Evolutionary conservation across 1,284 basidiomycete species (phyloP), one percentile per base, ranked within the genome.

Genomic region (Boletus chippewaensis): DNA sequence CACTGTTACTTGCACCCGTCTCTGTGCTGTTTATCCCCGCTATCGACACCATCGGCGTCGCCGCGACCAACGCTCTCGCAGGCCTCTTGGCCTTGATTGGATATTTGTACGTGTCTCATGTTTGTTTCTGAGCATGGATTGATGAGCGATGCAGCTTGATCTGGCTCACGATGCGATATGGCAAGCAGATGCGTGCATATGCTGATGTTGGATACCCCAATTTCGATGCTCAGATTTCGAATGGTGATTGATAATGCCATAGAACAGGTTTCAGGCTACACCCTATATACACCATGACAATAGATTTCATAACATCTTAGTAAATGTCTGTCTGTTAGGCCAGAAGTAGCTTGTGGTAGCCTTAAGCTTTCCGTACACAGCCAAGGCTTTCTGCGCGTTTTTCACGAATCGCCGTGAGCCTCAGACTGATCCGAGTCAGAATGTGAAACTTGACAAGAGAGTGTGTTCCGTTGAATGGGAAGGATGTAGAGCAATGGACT

Each of bases 11-110:
- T 5, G 51, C 63, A 4, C 49, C 46, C 1, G 31, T 52, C 5
- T 48, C 56, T 5, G 61, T 61, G 13, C 4, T 66, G 31, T 34
- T 57, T 4, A 54, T 64, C 41, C 63, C 83, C 0, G 63, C 76
- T 40, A 71, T 83, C 49, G 65, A 81, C 18, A 58, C 56, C 0
- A 73, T 83, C 26, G 81, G 83, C 7, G 71, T 82, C n/a, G 73
- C 74, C 0, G 67, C 67, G 49, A 81, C 81, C 0, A 73, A 80
- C 61, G 71, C 35, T 4, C n/a, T 36, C 35, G 35, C n/a, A 11
- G n/a, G n/a, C 35, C n/a, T 36, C 16, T 36, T 79, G 7, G 70
- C 70, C 1, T 68, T 74, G 65, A 8, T 73, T 2, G 77, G 75
- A n/a, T 76, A 73, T 56, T 63, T 59, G 77, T 79, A 49, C 47